phyloP scores from a whole-genome alignment of 1,284 basidiomycete genomes.

The Cutaneotrichosporon arboriforme region DNA sequence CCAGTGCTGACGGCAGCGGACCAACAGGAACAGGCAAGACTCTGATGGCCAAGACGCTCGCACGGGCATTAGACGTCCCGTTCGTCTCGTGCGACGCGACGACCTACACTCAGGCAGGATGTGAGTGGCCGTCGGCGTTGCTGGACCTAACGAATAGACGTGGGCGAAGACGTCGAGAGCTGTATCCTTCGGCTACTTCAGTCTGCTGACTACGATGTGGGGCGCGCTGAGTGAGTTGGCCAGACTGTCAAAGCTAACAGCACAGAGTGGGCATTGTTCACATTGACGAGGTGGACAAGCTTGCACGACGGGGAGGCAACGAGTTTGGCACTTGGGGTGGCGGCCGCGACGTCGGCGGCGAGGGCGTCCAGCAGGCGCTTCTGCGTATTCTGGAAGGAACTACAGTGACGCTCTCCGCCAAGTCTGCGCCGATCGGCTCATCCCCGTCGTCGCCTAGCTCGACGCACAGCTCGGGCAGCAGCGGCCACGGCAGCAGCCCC shows the following conservation, averaged over 20 bases:
- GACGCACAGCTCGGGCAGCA: constrained; percentile 1
- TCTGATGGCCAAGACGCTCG: constrained; percentile 74
- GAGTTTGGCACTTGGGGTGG: constrained; percentile 52
- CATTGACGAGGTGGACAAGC: constrained; percentile 94
- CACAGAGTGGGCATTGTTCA: constrained; percentile 87
- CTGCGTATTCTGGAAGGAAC: constrained; percentile 91
- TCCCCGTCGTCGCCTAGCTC: constrained; percentile 46
- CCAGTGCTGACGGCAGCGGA: constrained; percentile 28
- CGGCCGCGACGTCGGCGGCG: constrained; percentile 86
- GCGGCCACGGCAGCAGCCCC: constrained; percentile 2
- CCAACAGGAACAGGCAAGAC: constrained; percentile 67
- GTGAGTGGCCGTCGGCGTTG: constrained; percentile 25
- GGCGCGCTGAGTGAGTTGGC: constrained; percentile 50
- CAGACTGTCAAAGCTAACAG: neutral
- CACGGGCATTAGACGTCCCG: constrained; percentile 79
- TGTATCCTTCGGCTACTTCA: constrained; percentile 77
- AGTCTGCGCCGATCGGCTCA: constrained; percentile 47
- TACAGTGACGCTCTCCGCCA: constrained; percentile 65
- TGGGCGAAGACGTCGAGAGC: constrained; percentile 91
- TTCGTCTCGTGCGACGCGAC: constrained; percentile 61
- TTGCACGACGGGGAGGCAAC: constrained; percentile 62
- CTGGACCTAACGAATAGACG: constrained; percentile 56
- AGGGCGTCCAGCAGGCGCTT: constrained; percentile 90
- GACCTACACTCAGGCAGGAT: constrained; percentile 50
- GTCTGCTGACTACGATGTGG: constrained; percentile 80